These are phyloP conservation scores for Calophaca sinica DNA, from an alignment of 306 rosid genomes.

Conservation along the genomic window DNA sequence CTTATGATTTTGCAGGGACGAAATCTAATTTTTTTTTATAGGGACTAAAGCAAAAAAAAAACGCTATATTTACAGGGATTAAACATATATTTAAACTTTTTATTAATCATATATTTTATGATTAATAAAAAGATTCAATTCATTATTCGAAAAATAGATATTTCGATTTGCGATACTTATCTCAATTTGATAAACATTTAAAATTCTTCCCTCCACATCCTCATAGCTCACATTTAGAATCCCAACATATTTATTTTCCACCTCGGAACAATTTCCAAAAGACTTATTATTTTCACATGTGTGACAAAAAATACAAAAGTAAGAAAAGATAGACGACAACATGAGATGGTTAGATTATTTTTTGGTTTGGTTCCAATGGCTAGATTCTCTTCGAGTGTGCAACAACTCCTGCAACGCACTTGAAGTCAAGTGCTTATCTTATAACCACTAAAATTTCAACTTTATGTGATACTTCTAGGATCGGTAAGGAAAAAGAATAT, in stretches of 20 bases:
- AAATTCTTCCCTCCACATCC: not conserved
- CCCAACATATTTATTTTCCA: not conserved
- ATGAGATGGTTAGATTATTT: conserved; percentile 29
- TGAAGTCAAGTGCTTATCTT: conserved; percentile 23
- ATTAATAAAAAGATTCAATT: too few species aligned
- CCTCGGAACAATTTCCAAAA: too few species aligned
- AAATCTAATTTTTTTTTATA: too few species aligned
- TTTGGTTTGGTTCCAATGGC: conserved; percentile 25
- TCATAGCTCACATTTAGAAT: not conserved
- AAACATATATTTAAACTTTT: too few species aligned
- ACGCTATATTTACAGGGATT: too few species aligned
- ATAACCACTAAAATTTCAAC: conserved; percentile 35
- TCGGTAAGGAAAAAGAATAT: too few species aligned
- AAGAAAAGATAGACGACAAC: not conserved
- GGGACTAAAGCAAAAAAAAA: too few species aligned
- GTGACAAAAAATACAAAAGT: not conserved
- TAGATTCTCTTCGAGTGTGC: conserved; percentile 38
- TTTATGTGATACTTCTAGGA: conserved; percentile 26
- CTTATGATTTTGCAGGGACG: too few species aligned
- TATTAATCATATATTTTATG: too few species aligned
- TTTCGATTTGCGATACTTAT: too few species aligned
- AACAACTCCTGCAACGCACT: conserved; percentile 37
- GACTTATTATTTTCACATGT: not conserved
- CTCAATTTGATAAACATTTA: not conserved
- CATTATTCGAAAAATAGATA: too few species aligned